Evolutionary conservation across 495 filamentous ascomycete species (phyloP).

Genomic region (Daldinia decipiens): DNA sequence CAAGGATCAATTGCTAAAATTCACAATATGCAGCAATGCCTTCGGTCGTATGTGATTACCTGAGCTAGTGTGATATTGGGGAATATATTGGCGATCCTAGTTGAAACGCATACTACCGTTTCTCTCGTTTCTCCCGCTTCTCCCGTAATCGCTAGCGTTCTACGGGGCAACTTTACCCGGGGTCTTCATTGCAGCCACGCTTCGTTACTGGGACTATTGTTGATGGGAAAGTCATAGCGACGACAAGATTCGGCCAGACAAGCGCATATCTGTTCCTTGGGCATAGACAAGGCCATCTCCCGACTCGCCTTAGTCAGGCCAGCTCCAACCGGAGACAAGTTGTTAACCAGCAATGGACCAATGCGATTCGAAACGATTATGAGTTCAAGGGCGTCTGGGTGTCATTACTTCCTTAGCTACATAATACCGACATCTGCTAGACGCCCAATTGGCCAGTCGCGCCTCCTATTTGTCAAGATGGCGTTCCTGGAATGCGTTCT

Average conservation of each 20-base stretch:
- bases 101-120: conserved; percentile 21
- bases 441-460: conserved; percentile 19
- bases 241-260: background rate
- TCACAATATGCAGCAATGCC: conserved; percentile 17
- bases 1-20: conserved; percentile 36
- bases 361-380: conserved; percentile 26
- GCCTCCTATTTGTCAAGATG: conserved; percentile 18
- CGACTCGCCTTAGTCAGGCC: background rate
- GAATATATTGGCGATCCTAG: conserved; percentile 28
- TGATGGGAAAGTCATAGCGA: conserved; percentile 11
- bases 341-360: conserved; percentile 11
- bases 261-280: background rate
- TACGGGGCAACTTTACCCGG: conserved; percentile 30
- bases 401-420: conserved; percentile 18
- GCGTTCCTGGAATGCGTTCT: conserved; percentile 23
- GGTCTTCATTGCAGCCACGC: conserved; percentile 10
- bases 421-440: conserved; percentile 15
- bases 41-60: conserved; percentile 17
- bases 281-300: conserved; percentile 8
- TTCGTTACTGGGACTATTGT: conserved; percentile 24
- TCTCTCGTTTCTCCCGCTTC: background rate
- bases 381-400: conserved; percentile 24
- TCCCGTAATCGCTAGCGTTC: conserved; percentile 7
- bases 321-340: background rate
- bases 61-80: conserved; percentile 20